phyloP scores from a whole-genome alignment of 768 basidiomycete species.

The Suillus plorans region DNA sequence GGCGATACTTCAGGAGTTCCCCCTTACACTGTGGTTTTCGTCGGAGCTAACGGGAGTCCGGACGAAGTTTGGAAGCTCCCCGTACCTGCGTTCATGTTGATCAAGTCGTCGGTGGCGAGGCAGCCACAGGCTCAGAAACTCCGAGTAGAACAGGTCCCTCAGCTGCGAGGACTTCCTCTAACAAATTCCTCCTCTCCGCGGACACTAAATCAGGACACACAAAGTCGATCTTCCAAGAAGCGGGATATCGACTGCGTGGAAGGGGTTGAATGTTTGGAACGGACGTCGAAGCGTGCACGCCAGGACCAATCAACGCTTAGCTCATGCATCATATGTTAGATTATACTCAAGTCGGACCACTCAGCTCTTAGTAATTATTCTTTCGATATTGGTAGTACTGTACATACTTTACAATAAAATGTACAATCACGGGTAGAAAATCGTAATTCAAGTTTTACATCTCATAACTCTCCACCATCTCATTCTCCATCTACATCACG shows the following conservation, averaged over 20 bases:
- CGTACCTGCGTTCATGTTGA: not conserved
- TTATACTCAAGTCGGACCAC: not conserved
- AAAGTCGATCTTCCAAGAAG: not conserved
- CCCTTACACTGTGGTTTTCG: not conserved
- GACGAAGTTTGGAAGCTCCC: conserved; percentile 4
- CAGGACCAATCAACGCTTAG: not conserved
- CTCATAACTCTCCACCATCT: conserved; percentile 31
- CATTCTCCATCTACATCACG: conserved; percentile 45
- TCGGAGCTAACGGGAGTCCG: conserved; percentile 3
- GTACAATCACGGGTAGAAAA: not conserved
- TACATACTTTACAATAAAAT: not conserved
- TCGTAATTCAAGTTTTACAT: not conserved
- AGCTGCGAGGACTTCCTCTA: conserved; percentile 2
- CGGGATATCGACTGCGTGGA: not conserved
- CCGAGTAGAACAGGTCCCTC: not conserved
- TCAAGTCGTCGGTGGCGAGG: conserved; percentile 4
- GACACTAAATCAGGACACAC: too few species aligned
- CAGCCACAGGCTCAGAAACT: conserved; percentile 4
- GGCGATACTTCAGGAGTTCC: not conserved
- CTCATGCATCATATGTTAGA: conserved; percentile 5
- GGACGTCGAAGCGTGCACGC: not conserved
- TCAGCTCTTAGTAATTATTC: not conserved
- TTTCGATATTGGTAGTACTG: not conserved
- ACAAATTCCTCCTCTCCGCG: not conserved
- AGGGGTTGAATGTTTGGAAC: not conserved